Evolutionary conservation across 2,329 filamentous ascomycete genomes (phyloP).

Genomic region (Fusarium tupiense): DNA sequence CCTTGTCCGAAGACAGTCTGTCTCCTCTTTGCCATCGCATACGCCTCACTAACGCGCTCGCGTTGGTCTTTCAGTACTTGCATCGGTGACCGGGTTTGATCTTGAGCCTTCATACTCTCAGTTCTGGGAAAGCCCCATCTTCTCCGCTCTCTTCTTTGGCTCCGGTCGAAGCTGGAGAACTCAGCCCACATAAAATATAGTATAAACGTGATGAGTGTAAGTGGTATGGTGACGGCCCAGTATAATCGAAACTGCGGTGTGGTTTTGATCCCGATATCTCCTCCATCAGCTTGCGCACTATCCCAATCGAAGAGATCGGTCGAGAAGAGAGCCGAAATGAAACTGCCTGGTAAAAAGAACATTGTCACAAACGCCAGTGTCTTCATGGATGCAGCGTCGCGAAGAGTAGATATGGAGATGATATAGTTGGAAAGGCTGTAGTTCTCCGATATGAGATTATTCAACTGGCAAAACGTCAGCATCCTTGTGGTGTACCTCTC

Average conservation of each 20-base stretch:
- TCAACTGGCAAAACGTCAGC: conserved; percentile 43
- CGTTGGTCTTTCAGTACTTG: conserved; percentile 26
- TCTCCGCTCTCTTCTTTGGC: conserved; percentile 13
- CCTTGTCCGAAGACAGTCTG: conserved; percentile 10
- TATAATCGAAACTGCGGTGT: conserved; percentile 53
- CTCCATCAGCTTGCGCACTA: conserved; percentile 31
- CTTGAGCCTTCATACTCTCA: conserved; percentile 23
- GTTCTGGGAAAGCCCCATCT: conserved; percentile 28
- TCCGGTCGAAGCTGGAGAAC: conserved; percentile 43
- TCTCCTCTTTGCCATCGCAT: conserved; percentile 19
- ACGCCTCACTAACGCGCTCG: conserved; percentile 22
- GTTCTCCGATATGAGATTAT: conserved; percentile 51
- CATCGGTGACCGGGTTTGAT: conserved; percentile 16
- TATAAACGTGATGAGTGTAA: conserved; percentile 49
- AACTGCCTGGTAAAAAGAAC: conserved; percentile 55
- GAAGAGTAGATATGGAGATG: conserved; percentile 50
- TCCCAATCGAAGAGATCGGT: conserved; percentile 50
- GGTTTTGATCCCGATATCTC: conserved; percentile 45
- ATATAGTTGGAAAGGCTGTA: conserved; percentile 50
- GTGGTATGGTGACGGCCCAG: conserved; percentile 53
- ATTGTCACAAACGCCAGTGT: conserved; percentile 55
- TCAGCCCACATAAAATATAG: conserved; percentile 49
- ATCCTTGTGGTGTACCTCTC: neutral
- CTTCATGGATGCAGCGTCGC: conserved; percentile 56
- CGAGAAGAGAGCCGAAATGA: conserved; percentile 55